Base-by-base conservation (phyloP, 257 asterid species). In the Mitragyna speciosa region DNA sequence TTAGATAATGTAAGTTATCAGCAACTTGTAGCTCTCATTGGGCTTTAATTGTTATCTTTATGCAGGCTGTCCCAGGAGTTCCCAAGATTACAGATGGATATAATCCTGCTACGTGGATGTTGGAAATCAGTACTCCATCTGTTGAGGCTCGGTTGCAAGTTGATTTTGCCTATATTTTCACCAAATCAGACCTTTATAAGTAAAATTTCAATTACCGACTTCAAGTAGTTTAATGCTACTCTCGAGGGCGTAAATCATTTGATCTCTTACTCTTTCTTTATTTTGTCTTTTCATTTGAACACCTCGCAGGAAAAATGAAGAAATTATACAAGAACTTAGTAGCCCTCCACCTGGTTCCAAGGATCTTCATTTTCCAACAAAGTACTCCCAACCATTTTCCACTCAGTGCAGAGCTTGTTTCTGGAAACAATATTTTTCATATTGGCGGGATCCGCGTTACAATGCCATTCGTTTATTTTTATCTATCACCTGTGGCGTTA, bases 41-140 rank as follows among this genome's bases (percentile, higher is more conserved):
- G 30, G 36, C 33, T 58, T 19, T 52, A 73, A 7, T 26, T 43
- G 70, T 65, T 67, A 22, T 31, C 64, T 26, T 14, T 12, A 41
- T 76, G 26, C 82, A 90, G 94, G 85, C 81, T 73, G 75, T 87
- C 65, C 85, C 82, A 9, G 92, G 92, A 63, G 85, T 90, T 61
- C 84, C 88, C 16, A 87, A 82, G 84, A 90, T 88, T 11, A 83
- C 76, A 66, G 80, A 79, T 7, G 92, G 92, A 22, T 82, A 79
- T 49, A 88, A 88, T 77, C 92, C 94, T 65, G 91, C 94, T 4
- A 90, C 92, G 1, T 90, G 94, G 94, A 85, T 90, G 89, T 82
- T 90, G 79, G 92, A 90, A 8, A 59, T 88, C 64, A 87, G 78
- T 81, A 45, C 91, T 65, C 79, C 86, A 33, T 71, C 85, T 68